Base-by-base conservation (phyloP, 257 asterid species). In the Ajuga chamaepitys region DNA sequence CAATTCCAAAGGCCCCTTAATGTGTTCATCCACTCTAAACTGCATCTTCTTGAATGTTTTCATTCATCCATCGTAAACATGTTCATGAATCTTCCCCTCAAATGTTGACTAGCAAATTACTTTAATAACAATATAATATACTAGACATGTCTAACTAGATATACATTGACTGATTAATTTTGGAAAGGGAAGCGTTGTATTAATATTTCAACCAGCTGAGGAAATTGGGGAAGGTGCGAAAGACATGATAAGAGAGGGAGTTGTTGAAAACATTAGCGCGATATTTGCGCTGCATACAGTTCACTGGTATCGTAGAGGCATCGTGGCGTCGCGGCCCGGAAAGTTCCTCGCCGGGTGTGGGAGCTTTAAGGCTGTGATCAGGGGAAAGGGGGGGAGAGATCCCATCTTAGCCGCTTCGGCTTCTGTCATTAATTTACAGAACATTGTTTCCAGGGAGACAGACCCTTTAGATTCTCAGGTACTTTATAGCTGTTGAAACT, bases 171-270 rank as follows among this genome's bases (percentile, higher is more conserved):
- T 40, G 4, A 40, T 38, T 7, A 38, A 7, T 38, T 44, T 44
- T 0, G 6, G 7, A 1, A 21, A 83, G 90, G 91, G 91, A 61
- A 85, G 83, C 0, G 86, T 80, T 7, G 38, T 77, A 3, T 46
- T 85, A n/a, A 59, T 85, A n/a, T 85, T 82, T 54, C 91, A 85
- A 70, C 91, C 91, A 7, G 91, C 86, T 0, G 91, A 80, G 74
- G 88, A 85, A 59, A 57, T 18, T 34, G 91, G 91, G 0, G 62
- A 59, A 12, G 91, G 88, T 0, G 86, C 91, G 5, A 80, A 57
- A 44, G 62, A 78, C 21, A 82, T 85, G 86, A 59, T 85, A 26
- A 63, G 22, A 55, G 86, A 70, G 47, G 84, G 91, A 0, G 86
- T 57, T 2, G 59, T 82, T 0, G 83, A 82, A 17, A 70, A 80